phyloP scores from a whole-genome alignment of 139 green algal species.

The Mesotaenium endlicherianum region DNA sequence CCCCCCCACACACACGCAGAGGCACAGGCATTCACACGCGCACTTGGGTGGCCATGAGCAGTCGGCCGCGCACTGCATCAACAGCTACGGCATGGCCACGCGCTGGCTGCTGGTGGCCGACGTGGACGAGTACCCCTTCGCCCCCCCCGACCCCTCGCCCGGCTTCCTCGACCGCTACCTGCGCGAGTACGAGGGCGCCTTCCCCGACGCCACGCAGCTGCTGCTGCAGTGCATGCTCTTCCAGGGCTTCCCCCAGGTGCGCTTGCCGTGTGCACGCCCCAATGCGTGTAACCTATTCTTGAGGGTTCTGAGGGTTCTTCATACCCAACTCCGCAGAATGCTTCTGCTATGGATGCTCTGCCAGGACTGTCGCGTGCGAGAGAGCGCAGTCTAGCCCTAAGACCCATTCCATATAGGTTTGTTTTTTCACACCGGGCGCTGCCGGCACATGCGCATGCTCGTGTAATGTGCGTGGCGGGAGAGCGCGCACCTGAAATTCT shows the following conservation, averaged over 20 bases:
- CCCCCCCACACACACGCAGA: too few species aligned
- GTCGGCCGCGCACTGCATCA: constrained; percentile 4
- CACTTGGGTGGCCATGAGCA: too few species aligned
- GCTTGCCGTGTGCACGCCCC: background rate
- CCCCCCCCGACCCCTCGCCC: background rate
- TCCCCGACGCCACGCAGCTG: constrained; percentile 12
- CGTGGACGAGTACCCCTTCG: constrained; percentile 21
- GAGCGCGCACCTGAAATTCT: too few species aligned
- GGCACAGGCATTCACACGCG: too few species aligned
- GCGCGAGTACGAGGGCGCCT: background rate
- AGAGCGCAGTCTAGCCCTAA: background rate
- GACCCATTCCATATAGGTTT: background rate
- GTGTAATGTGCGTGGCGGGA: too few species aligned
- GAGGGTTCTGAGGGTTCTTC: background rate
- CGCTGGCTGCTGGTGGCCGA: constrained; percentile 3
- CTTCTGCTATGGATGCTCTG: background rate
- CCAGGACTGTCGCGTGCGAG: background rate
- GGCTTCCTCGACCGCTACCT: constrained; percentile 23
- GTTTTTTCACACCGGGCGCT: too few species aligned
- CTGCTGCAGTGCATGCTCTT: constrained; percentile 35
- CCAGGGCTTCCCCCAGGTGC: constrained; percentile 2
- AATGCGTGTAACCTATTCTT: background rate
- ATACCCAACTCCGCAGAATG: background rate
- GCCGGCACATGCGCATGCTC: too few species aligned
- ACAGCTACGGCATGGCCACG: background rate